Base-by-base conservation (phyloP, 2,329 filamentous ascomycete species). In the Penicillium sp. region DNA sequence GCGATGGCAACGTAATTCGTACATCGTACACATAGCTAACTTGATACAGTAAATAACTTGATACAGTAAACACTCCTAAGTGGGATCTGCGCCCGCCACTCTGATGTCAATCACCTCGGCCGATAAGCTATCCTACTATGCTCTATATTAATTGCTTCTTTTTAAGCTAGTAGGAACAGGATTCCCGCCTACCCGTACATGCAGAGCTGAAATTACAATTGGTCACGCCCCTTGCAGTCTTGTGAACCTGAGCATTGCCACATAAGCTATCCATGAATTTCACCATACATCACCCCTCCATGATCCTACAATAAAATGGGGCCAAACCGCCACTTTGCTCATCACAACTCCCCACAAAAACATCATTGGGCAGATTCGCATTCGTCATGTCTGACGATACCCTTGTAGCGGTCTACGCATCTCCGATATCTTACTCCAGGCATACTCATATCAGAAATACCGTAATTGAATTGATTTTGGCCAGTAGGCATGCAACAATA, bases 401-500 rank as follows among this genome's bases (percentile, higher is more conserved):
- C 45, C 45, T 29, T 47, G 19, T 42, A 47, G 45, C 26, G 45
- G 45, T 47, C 26, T 47, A 47, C 45, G 22, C n/a, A 37, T 11
- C 27, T 37, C 47, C 33, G 19, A 22, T 9, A 22, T 22, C 47
- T 31, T 22, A 39, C 22, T 37, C 29, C 27, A 29, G 26, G 5
- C n/a, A 35, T 9, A 27, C 29, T 49, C 31, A 31, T 52, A 2
- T 44, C 27, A 27, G 19, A 14, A 43, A 33, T 33, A 10, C 26
- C 27, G 37, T 26, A 64, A 48, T 61, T 58, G 58, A 59, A 61
- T 62, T 48, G 45, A 59, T 59, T 61, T 57, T 62, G 57, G 59
- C 56, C 56, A 56, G 56, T 56, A 55, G 56, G 52, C 59, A 65
- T 62, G 59, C 63, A 65, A 61, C 56, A 60, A 61, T 56, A 52